Base-by-base conservation (phyloP, 768 basidiomycete species). In the Paxillus rubicundulus region DNA sequence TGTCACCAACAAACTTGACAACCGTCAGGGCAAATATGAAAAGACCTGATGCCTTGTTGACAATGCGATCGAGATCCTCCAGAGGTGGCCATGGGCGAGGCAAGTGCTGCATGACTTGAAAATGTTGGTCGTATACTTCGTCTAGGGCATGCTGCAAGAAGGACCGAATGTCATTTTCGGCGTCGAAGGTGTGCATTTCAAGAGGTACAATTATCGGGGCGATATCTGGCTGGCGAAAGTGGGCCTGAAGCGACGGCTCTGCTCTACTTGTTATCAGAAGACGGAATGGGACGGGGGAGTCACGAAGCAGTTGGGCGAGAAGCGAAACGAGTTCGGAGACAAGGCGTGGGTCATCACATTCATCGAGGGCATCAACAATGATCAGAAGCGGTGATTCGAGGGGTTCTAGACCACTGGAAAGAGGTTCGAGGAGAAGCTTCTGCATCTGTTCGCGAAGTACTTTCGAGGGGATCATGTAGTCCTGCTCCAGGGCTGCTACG, bases 21-120 rank as follows among this genome's bases (percentile, higher is more conserved):
- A 68, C 61, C 1, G 68, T 65, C 20, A 66, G 34, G 2, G 67
- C 58, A 42, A 65, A 65, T 9, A 67, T 62, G 42, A 69, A 69
- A 9, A 67, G 55, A 1, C 66, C 61, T 0, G 56, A 54, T 0
- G 66, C 52, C 32, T 59, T 58, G 5, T 50, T 27, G 10, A 68
- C 58, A 9, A 55, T 54, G 12, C 44, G 49, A n/a, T 63, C 56
- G 5, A 66, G 47, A n/a, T 59, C 60, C 17, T 57, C 54, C 1
- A 50, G 46, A 2, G 61, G 55, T 5, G 66, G 66, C 66, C 66
- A 68, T 7, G 60, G 58, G 12, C 57, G 54, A 16, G 63, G 55
- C 5, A 53, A 43, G 0, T 40, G 36, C 4, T 14, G 17, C 65
- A 64, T 62, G 14, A 55, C 24, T 13, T 51, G 48, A 1, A 9